Evolutionary conservation across 345 rosid genomes (phyloP), one percentile per base, ranked within the genome.

Genomic region (Nephelium lappaceum): DNA sequence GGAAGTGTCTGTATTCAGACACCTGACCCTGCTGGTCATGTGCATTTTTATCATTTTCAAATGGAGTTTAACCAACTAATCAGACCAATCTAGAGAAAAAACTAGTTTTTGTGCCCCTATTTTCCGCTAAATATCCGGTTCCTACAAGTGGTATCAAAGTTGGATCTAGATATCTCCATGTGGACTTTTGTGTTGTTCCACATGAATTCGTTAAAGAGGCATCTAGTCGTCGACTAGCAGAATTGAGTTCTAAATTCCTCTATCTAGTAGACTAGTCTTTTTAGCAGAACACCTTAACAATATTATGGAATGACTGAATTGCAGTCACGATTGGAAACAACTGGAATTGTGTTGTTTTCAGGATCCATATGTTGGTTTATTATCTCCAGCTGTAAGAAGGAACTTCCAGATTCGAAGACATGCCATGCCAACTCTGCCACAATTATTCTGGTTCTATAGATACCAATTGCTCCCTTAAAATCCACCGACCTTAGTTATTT

Each of bases 21-120:
- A 23, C 49, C 21, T 43, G 57, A 60, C 39, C 77, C 41, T 60
- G 77, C 24, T 12, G 11, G 31, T 38, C 71, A 75, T 76, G 47
- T 47, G 70, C 45, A 36, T 61, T 21, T 61, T 61, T 69, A 18
- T 73, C 24, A 24, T 14, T 16, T 73, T 5, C 7, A 42, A 15
- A 43, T 42, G 15, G 69, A 10, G 53, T 25, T 41, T 39, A 49
- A 58, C 51, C 49, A 60, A 38, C 5, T 38, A 38, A 73, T 60
- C 15, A 57, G 31, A 8, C 63, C 18, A 10, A 11, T 11, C 23
- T n/a, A 23, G 64, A 60, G 64, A 15, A 11, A 60, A 51, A 15
- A 51, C 16, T 6, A 14, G 63, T n/a, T 60, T 8, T 21, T 19
- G 25, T 19, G 23, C 23, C 64, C 64, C 11, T 60, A 21, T 60